phyloP scores from a whole-genome alignment of 2,329 filamentous ascomycete genomes.

The Grosmannia clavigera region DNA sequence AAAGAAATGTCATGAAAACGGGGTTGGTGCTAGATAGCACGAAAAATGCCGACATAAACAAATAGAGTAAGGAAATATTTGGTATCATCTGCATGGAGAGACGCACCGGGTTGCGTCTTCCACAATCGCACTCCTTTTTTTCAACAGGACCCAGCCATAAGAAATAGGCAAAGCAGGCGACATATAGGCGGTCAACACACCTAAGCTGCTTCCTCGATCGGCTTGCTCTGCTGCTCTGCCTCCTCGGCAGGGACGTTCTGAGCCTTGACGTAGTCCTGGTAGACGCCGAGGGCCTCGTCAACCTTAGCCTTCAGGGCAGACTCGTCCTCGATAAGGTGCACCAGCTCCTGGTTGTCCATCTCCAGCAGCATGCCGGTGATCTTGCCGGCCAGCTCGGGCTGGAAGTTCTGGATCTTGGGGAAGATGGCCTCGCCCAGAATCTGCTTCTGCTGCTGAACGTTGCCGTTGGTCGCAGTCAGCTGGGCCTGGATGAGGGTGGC shows the following conservation, averaged over 20 bases:
- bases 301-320: constrained; percentile 86
- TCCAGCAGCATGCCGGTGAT: constrained; percentile 99
- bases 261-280: constrained; percentile 96
- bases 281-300: constrained; percentile 90
- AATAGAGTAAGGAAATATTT: constrained; percentile 13
- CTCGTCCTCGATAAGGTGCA: constrained; percentile 91
- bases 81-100: constrained; percentile 13
- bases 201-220: constrained; percentile 25
- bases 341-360: constrained; percentile 93
- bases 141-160: background rate
- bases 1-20: background rate
- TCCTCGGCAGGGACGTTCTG: constrained; percentile 36
- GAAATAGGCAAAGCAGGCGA: background rate
- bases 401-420: constrained; percentile 92
- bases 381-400: constrained; percentile 94
- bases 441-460: constrained; percentile 85
- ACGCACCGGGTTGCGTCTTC: constrained; percentile 6
- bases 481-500: constrained; percentile 41
- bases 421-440: constrained; percentile 95
- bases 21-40: background rate
- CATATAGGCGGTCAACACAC: constrained; percentile 5
- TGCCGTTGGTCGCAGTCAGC: constrained; percentile 33
- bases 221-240: constrained; percentile 36
- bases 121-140: background rate
- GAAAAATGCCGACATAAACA: constrained; percentile 5